A percentile compares a stretch with the other conserved stretches of the same genome.
Conservation (phyloP, 345 rosid species). For the Eutrema heterophyllum region DNA sequence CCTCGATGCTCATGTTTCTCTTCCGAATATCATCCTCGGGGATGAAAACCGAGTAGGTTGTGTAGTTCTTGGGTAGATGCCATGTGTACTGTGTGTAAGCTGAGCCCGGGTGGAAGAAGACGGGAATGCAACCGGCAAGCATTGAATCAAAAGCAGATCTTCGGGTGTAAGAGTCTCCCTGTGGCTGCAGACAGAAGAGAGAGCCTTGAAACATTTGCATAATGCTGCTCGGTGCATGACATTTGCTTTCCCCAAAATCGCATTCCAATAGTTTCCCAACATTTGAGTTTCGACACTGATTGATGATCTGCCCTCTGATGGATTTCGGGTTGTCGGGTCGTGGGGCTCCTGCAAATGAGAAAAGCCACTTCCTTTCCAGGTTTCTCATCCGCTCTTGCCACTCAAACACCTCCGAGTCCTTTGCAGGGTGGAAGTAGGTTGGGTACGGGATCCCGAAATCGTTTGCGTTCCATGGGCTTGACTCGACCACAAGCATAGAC, state of each 20-base stretch:
- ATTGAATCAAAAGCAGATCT: conserved; percentile 86
- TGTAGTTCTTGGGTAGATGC: conserved; percentile 82
- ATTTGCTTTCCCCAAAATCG: conserved; percentile 87
- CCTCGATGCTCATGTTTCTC: conserved; percentile 72
- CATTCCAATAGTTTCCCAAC: conserved; percentile 71
- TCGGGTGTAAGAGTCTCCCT: conserved; percentile 87
- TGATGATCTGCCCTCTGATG: conserved; percentile 77
- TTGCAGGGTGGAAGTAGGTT: conserved; percentile 82
- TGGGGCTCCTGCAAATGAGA: conserved; percentile 95
- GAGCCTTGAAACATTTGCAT: conserved; percentile 88
- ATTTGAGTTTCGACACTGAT: conserved; percentile 57
- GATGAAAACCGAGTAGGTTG: conserved; percentile 83
- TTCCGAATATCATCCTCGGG: conserved; percentile 74
- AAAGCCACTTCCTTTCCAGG: conserved; percentile 79
- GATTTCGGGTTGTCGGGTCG: conserved; percentile 69
- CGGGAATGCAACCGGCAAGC: conserved; percentile 86
- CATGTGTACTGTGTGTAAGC: conserved; percentile 88
- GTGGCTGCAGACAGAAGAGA: conserved; percentile 82
- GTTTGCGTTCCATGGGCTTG: conserved; percentile 92
- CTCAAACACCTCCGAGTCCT: conserved; percentile 63
- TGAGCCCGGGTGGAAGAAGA: conserved; percentile 92
- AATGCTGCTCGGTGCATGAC: conserved; percentile 89
- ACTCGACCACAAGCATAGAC: conserved; percentile 94
- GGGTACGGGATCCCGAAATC: conserved; percentile 90
- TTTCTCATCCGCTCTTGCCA: conserved; percentile 90